Conservation (phyloP, 805 yeast species). For the Metschnikowia noctiluminum region DNA sequence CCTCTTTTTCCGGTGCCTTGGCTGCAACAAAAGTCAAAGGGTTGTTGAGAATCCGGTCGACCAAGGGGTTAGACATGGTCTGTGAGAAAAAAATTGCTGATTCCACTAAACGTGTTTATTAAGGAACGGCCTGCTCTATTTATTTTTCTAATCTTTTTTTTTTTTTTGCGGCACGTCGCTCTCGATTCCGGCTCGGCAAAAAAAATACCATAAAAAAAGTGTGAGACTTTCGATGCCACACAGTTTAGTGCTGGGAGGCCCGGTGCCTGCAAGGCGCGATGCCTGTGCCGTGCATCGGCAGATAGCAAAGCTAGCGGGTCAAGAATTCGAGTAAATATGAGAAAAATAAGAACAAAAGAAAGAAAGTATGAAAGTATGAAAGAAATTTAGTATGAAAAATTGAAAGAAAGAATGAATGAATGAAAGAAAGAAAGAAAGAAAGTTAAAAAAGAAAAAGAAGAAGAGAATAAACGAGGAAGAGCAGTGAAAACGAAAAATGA, state of each 20-base stretch:
- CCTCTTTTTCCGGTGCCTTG: conserved; percentile 28
- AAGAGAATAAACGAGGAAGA: too few species aligned
- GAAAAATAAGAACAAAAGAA: background rate
- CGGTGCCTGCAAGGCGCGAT: conserved; percentile 1
- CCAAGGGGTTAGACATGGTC: conserved; percentile 45
- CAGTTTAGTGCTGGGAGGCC: too few species aligned
- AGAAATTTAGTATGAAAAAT: too few species aligned
- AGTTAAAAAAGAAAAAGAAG: too few species aligned
- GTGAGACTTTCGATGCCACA: background rate
- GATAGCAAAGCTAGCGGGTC: background rate
- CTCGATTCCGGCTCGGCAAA: background rate
- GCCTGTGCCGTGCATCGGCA: conserved; percentile 2
- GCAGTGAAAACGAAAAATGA: too few species aligned
- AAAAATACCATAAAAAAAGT: background rate
- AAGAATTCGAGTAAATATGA: background rate
- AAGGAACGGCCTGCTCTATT: too few species aligned
- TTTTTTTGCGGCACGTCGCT: background rate
- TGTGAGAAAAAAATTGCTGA: background rate
- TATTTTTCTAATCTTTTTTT: background rate
- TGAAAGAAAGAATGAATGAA: too few species aligned
- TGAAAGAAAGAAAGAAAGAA: too few species aligned
- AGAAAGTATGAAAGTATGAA: too few species aligned
- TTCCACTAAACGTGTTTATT: too few species aligned
- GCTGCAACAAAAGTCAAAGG: conserved; percentile 66
- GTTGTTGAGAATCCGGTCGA: conserved; percentile 57